These are phyloP conservation scores for Scheffersomyces stipitis DNA, from an alignment of 805 yeast species.

Conservation along the genomic window DNA sequence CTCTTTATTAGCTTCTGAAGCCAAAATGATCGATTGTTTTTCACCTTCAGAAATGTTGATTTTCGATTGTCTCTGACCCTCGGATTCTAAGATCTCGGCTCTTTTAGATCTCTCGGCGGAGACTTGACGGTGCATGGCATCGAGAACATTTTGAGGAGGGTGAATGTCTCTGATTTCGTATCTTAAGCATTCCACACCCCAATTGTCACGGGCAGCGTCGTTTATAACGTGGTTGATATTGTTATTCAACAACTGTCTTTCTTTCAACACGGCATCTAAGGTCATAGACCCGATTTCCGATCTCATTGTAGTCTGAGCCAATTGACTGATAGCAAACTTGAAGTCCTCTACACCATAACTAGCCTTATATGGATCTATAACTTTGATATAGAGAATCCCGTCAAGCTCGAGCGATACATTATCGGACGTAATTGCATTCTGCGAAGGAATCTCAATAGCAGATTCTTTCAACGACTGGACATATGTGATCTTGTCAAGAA, in stretches of 20 bases:
- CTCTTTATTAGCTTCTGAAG: constrained; percentile 69
- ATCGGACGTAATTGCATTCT: constrained; percentile 82
- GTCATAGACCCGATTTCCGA: constrained; percentile 84
- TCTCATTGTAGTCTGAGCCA: constrained; percentile 90
- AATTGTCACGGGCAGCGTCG: constrained; percentile 73
- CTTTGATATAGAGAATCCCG: constrained; percentile 77
- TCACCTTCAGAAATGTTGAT: constrained; percentile 86
- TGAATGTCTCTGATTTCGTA: constrained; percentile 87
- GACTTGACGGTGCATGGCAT: constrained; percentile 90
- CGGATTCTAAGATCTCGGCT: constrained; percentile 84
- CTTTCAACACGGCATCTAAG: constrained; percentile 74
- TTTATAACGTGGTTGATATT: constrained; percentile 78
- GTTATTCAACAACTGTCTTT: constrained; percentile 68
- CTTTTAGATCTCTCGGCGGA: constrained; percentile 84
- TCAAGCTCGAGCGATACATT: constrained; percentile 83
- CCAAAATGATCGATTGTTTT: constrained; percentile 64
- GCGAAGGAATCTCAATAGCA: constrained; percentile 83
- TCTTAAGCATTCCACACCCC: constrained; percentile 84
- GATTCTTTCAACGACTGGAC: constrained; percentile 81
- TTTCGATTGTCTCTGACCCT: constrained; percentile 75
- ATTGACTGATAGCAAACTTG: constrained; percentile 78
- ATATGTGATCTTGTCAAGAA: constrained; percentile 73
- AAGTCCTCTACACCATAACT: constrained; percentile 88
- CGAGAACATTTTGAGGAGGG: constrained; percentile 81
- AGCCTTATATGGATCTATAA: constrained; percentile 80